Percentiles rank a stretch among this genome's conserved stretches.
phyloP scores from a whole-genome alignment of 208 protist species.

The Phytomonas francai region DNA sequence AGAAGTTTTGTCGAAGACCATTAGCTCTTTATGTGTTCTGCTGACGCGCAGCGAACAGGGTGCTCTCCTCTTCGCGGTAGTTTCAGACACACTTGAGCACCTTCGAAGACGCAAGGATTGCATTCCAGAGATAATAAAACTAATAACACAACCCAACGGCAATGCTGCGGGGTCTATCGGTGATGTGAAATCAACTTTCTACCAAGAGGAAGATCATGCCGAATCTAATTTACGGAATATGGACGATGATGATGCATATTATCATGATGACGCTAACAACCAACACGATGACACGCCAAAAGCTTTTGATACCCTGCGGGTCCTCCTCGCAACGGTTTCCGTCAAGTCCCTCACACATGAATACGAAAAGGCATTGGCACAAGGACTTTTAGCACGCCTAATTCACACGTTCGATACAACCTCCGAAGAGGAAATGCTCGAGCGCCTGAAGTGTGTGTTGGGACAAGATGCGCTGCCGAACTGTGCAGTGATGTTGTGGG shows the following conservation, averaged over 20 bases:
- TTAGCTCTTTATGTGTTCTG: constrained; percentile 72
- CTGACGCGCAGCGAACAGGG: constrained; percentile 72
- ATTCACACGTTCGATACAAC: constrained; percentile 81
- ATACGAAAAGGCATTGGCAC: constrained; percentile 64
- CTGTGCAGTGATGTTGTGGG: constrained; percentile 80
- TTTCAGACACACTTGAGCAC: constrained; percentile 72
- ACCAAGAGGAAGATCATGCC: background rate
- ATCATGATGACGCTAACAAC: constrained; percentile 6
- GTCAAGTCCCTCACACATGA: constrained; percentile 56
- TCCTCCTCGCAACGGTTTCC: constrained; percentile 70
- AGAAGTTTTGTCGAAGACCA: constrained; percentile 65
- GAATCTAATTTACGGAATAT: background rate
- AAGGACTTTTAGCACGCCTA: constrained; percentile 51
- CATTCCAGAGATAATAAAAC: constrained; percentile 69
- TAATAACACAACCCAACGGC: constrained; percentile 59
- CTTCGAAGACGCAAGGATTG: constrained; percentile 70
- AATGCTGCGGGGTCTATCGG: constrained; percentile 19
- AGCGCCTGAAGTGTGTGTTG: constrained; percentile 80
- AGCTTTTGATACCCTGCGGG: constrained; percentile 62
- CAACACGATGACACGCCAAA: constrained; percentile 19
- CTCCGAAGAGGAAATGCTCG: constrained; percentile 74
- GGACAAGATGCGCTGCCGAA: constrained; percentile 61
- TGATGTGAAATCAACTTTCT: background rate
- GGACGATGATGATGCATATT: constrained; percentile 3
- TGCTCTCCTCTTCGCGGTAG: constrained; percentile 58